A percentile compares a stretch with the other conserved stretches of the same genome.
Conservation (phyloP, 495 filamentous ascomycete genomes). For the Penicillium herquei region DNA sequence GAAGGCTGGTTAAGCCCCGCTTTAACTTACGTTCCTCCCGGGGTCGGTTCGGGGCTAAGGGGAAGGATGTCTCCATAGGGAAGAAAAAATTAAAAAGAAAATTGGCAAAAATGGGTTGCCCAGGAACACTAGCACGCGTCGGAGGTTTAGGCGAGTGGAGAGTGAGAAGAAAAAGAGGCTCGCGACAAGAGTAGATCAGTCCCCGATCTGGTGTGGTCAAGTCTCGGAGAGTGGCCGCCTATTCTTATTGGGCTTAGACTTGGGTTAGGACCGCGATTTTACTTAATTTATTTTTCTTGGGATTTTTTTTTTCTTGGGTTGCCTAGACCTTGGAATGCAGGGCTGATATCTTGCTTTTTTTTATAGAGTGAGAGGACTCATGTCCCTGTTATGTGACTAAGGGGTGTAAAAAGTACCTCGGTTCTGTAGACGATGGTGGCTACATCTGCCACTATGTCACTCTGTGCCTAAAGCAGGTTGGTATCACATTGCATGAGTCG, state of each 20-base stretch:
- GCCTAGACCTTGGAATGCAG: conserved; percentile 12
- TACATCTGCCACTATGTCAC: background rate
- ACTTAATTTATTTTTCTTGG: background rate
- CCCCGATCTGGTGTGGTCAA: conserved; percentile 12
- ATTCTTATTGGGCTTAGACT: background rate
- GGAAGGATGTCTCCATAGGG: background rate
- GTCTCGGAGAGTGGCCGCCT: conserved; percentile 23
- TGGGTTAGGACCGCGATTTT: background rate
- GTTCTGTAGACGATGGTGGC: background rate
- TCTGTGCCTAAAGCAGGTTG: background rate
- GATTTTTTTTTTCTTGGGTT: background rate
- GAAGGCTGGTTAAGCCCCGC: conserved; percentile 21
- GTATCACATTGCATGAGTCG: conserved; percentile 6
- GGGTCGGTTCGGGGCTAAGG: background rate
- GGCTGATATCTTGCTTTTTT: conserved; percentile 3
- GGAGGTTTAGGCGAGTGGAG: conserved; percentile 16
- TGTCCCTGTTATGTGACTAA: background rate
- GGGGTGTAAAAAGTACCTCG: background rate
- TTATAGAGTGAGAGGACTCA: too few species aligned
- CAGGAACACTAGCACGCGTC: conserved; percentile 12
- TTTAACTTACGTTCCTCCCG: background rate
- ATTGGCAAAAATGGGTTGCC: background rate
- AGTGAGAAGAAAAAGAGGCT: conserved; percentile 10
- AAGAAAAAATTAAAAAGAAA: too few species aligned
- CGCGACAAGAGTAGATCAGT: conserved; percentile 16